Base-by-base conservation (phyloP, 2,329 filamentous ascomycete species). In the Talaromyces atroroseus region DNA sequence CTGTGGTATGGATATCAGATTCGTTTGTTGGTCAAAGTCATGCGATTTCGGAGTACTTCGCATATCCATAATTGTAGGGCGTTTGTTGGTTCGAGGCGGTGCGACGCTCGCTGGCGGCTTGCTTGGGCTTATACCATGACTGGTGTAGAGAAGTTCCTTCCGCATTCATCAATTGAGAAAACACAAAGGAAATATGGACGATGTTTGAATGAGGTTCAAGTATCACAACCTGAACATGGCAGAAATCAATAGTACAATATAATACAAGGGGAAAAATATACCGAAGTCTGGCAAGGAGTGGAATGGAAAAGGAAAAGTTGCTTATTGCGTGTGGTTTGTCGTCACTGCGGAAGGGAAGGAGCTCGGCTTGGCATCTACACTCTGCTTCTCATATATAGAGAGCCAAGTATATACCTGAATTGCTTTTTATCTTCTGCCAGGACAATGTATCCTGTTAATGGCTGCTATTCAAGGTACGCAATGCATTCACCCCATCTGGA, bases 1-100 rank as follows among this genome's bases (percentile, higher is more conserved):
- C 57, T 72, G 63, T 45, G 75, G 70, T 54, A 79, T 76, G 21
- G 74, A 68, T 52, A 72, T 64, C 18, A 62, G 59, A 46, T 57
- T 66, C 59, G 64, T 62, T 44, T 57, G 61, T 53, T 59, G 50
- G 47, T 64, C 59, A 49, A 59, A 55, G 54, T 64, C 63, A 42
- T 66, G 59, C 29, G 59, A 60, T 42, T 61, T 57, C 57, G 63
- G 60, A 52, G 62, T 60, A 34, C 64, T 61, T 57, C 57, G 62
- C 53, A 61, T 60, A 57, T 69, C 65, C 66, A 73, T 71, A 58
- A 61, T 64, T 62, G 59, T 57, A 26, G n/a, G 51, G 24, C 32
- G 29, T 23, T 18, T 44, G n/a, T 44, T 16, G 26, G 21, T 47
- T 18, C 50, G 40, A 24, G 47, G 16, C 11, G 34, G 21, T 46